These are phyloP conservation scores for Aristolochia californica DNA, from an alignment of 164 flowering plant species.

Conservation along the genomic window DNA sequence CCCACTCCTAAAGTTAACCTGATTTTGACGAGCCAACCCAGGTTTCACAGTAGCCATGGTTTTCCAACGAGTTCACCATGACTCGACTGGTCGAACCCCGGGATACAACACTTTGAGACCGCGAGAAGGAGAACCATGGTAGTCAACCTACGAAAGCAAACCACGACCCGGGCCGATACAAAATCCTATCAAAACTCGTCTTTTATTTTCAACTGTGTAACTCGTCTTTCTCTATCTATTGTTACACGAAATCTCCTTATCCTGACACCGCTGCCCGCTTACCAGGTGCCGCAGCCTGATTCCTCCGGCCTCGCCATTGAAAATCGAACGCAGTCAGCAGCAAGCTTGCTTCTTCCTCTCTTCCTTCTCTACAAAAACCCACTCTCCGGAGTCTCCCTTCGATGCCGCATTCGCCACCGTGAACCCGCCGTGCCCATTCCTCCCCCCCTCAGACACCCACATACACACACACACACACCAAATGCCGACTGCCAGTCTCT, in stretches of 20 bases:
- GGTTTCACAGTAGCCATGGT: too few species aligned
- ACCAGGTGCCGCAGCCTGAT: conserved; percentile 4
- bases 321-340: background rate
- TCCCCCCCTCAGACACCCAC: conserved; percentile 7
- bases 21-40: too few species aligned
- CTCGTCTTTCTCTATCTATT: background rate
- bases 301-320: background rate
- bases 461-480: too few species aligned
- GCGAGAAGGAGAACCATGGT: too few species aligned
- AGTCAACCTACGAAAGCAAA: background rate
- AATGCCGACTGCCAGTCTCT: background rate
- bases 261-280: background rate
- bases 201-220: background rate
- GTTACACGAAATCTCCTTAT: background rate
- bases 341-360: background rate
- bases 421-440: conserved; percentile 6
- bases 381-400: conserved; percentile 9
- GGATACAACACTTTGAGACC: too few species aligned
- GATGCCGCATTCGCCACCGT: conserved; percentile 4
- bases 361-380: conserved; percentile 3
- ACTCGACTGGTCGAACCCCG: too few species aligned
- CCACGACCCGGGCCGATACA: background rate
- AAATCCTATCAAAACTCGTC: background rate
- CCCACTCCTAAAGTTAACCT: too few species aligned
- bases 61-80: too few species aligned